Base-by-base conservation (phyloP, 2,329 filamentous ascomycete genomes). In the Periconia sp. region DNA sequence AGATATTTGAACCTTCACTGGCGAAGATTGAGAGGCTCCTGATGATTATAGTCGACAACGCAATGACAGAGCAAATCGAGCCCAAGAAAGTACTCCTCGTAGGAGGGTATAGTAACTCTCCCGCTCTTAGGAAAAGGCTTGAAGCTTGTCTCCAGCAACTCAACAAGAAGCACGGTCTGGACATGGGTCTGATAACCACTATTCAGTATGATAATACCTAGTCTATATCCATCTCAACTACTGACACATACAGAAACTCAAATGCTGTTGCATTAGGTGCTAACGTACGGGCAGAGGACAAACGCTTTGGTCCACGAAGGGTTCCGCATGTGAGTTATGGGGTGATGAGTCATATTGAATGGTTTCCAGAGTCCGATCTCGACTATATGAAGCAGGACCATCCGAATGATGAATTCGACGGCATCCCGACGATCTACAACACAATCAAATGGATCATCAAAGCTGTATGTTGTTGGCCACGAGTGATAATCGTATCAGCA, bases 401-500 rank as follows among this genome's bases (percentile, higher is more conserved):
- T 23, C 17, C 30, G 18, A n/a, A 21, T 5, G 2, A 12, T 8
- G 25, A 26, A n/a, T 11, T 29, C 7, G 40, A 45, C 8, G 37
- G 32, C 11, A 10, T 29, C 6, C 7, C 25, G 11, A 40, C 44
- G 15, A 30, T 54, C 8, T 22, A 30, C 12, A n/a, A 49, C 5
- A 52, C 52, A 11, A 45, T 57, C 16, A 9, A 24, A 3, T 56
- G 50, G 50, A n/a, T 54, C 6, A 47, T 57, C 9, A 56, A 57
- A 35, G 40, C 28, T 22, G 52, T 53, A 37, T 4, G 31, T 39
- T 11, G 12, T 25, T 9, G 4, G 12, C 12, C 4, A 4, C 25
- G 30, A 13, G n/a, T n/a, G n/a, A n/a, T n/a, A n/a, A n/a, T n/a
- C n/a, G n/a, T n/a, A n/a, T n/a, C 23, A 28, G 11, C 6, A 26